Evolutionary conservation across 1,284 basidiomycete genomes (phyloP).

Genomic region (Rhodotorula sp.): DNA sequence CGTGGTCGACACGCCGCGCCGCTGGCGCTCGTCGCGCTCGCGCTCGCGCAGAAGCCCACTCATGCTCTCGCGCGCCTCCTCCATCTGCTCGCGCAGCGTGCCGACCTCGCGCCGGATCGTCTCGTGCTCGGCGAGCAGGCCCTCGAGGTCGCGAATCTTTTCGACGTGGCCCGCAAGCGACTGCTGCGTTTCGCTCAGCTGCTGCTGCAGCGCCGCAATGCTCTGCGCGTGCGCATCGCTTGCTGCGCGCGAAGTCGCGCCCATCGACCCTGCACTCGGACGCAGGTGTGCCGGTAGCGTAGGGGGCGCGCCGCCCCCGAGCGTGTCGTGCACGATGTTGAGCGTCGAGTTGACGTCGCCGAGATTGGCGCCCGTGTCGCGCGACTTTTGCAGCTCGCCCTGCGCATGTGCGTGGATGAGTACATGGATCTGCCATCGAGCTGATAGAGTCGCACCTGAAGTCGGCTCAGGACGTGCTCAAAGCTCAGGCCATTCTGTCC

Average conservation of each 20-base stretch:
- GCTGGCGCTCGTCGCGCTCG: neutral
- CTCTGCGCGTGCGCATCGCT: slow-evolving; percentile 46
- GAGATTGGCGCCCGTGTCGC: slow-evolving; percentile 89
- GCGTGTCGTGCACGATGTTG: slow-evolving; percentile 86
- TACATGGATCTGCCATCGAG: neutral
- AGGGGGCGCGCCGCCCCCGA: slow-evolving; percentile 68
- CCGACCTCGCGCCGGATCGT: slow-evolving; percentile 77
- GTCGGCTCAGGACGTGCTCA: slow-evolving; percentile 55
- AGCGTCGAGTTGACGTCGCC: slow-evolving; percentile 77
- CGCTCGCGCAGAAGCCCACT: slow-evolving; percentile 38
- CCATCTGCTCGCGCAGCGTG: slow-evolving; percentile 51
- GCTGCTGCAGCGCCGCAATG: slow-evolving; percentile 71
- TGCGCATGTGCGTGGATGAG: slow-evolving; percentile 57
- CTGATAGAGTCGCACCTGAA: slow-evolving; percentile 54
- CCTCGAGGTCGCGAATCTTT: slow-evolving; percentile 80
- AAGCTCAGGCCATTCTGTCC: slow-evolving; percentile 51
- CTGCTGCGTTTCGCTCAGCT: slow-evolving; percentile 81
- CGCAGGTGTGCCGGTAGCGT: slow-evolving; percentile 54
- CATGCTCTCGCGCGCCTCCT: slow-evolving; percentile 43
- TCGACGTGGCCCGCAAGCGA: slow-evolving; percentile 78
- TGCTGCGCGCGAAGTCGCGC: slow-evolving; percentile 24
- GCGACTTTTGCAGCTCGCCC: slow-evolving; percentile 87
- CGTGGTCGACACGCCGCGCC: neutral
- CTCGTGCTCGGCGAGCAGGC: slow-evolving; percentile 78
- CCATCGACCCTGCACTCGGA: neutral